Percentiles rank a stretch among this genome's conserved stretches.
Evolutionary conservation across 306 rosid genomes (phyloP).

Genomic region (Acacia confusa): DNA sequence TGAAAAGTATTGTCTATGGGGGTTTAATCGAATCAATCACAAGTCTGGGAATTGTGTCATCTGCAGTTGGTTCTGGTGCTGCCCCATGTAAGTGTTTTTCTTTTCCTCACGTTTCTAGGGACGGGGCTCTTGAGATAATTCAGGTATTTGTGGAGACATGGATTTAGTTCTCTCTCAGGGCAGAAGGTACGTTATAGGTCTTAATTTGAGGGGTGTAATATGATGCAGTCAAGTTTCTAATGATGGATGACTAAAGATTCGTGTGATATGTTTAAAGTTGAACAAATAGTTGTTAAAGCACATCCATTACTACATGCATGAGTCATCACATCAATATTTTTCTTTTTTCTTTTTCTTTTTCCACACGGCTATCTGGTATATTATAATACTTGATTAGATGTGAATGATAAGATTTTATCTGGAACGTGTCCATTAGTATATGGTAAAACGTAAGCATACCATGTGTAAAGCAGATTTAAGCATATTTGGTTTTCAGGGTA

Average conservation of each 20-base stretch:
- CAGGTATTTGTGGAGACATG: background rate
- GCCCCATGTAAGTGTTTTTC: constrained; percentile 54
- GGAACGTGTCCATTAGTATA: background rate
- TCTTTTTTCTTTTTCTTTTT: background rate
- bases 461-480: background rate
- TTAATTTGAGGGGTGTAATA: background rate
- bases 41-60: constrained; percentile 79
- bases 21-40: constrained; percentile 78
- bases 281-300: background rate
- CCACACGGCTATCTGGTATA: background rate
- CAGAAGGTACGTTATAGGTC: background rate
- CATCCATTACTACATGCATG: background rate
- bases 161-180: background rate
- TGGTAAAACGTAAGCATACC: background rate
- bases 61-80: constrained; percentile 74
- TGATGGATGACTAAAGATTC: background rate
- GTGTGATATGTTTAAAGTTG: background rate
- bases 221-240: background rate
- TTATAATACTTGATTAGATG: background rate
- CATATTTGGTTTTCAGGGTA: background rate
- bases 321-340: background rate
- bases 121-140: background rate
- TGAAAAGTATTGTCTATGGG: constrained; percentile 76
- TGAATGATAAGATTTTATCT: background rate
- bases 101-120: background rate